Evolutionary conservation across 140 eudicot species (phyloP), one percentile per base, ranked within the genome.

Genomic region (Anethum foeniculum): DNA sequence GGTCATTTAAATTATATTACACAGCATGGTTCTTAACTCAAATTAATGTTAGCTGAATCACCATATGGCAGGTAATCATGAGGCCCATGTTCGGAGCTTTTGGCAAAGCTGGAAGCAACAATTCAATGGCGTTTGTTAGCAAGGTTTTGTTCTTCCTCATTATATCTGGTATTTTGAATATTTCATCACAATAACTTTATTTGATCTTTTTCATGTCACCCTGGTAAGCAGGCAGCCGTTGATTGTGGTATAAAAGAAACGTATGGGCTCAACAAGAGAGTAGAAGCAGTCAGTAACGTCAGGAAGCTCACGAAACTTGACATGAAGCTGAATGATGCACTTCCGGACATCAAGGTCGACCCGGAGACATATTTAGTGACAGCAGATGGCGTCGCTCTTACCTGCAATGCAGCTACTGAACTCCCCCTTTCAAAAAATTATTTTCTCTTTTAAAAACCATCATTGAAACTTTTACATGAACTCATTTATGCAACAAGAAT

Each of bases 1-100:
- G 15, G 34, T 60, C 36, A 62, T 62, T 8, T 32, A 27, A 2
- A 10, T 62, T 62, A 62, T 25, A 62, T 11, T 62, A 3, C 71
- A 27, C 71, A 27, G 19, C 77, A 72, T n/a, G 28, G 8, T 23
- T 21, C n/a, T 28, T 15, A 58, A 60, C 67, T 18, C 12, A 8
- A 19, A 21, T 34, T 36, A 14, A n/a, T 23, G 28, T 54, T 75
- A 74, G 13, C 19, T 80, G 28, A 73, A 73, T 49, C 71, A 67
- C 80, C 71, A 76, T 83, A 65, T 82, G 82, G 49, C 86, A 94
- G 97, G 97, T 92, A 82, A 88, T 83, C 34, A 95, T 95, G 99
- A 91, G 99, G 82, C 99, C 99, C 77, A 92, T 91, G 99, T 95
- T 95, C 84, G 99, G 99, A 83, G 96, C 96, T 78, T 86, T 90